Conservation (phyloP, 176 grass and related monocot species). For the Carex pumila region DNA sequence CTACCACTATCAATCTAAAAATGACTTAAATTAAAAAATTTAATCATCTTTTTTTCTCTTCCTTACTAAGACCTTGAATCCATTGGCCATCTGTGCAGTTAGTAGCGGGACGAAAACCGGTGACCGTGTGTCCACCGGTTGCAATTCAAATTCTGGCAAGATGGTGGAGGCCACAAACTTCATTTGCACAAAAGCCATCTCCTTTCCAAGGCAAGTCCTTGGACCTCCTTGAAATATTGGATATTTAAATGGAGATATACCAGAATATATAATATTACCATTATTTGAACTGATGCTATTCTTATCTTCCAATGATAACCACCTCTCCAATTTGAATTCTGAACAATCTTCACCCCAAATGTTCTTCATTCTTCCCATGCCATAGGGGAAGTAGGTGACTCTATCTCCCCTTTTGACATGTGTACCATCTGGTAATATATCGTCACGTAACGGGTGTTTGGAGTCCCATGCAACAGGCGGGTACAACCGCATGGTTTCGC, state of each 20-base stretch:
- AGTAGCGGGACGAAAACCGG: slow-evolving; percentile 63
- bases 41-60: slow-evolving; percentile 7
- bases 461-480: slow-evolving; percentile 94
- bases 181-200: slow-evolving; percentile 88
- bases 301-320: slow-evolving; percentile 26
- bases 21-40: not conserved
- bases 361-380: slow-evolving; percentile 78
- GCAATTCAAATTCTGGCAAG: slow-evolving; percentile 45
- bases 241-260: slow-evolving; percentile 73
- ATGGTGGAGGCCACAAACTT: slow-evolving; percentile 58
- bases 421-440: slow-evolving; percentile 83
- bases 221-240: slow-evolving; percentile 87
- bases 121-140: slow-evolving; percentile 31
- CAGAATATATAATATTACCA: not conserved
- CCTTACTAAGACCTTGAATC: slow-evolving; percentile 52
- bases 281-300: not conserved
- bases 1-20: not conserved
- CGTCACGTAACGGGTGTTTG: slow-evolving; percentile 48
- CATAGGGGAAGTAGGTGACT: slow-evolving; percentile 89
- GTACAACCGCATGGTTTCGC: slow-evolving; percentile 84
- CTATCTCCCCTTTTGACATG: slow-evolving; percentile 45
- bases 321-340: slow-evolving; percentile 50
- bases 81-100: slow-evolving; percentile 64
- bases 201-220: slow-evolving; percentile 64
- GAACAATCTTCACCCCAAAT: slow-evolving; percentile 59